Evolutionary conservation across 169 alveolate species (phyloP), one percentile per base, ranked within the genome.

Genomic region (Eimeria zaria): DNA sequence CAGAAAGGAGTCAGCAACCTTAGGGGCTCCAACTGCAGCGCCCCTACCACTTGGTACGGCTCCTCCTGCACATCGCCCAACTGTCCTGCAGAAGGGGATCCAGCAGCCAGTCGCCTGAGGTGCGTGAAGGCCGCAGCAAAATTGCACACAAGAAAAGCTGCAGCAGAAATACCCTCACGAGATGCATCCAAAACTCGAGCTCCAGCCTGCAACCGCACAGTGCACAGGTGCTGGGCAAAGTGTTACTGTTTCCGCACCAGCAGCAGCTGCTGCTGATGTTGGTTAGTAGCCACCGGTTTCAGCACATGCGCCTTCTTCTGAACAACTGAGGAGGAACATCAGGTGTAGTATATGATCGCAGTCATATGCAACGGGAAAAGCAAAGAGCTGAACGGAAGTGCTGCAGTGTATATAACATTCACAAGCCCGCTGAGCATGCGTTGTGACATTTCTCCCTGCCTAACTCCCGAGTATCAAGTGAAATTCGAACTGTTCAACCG

Each of bases 161-260:
- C 93, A 0, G 83, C 41, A 22, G 81, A 58, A 44, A 87, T 62
- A 11, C 81, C 83, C 71, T 87, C 93, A 8, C 93, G 69, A 12
- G 93, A 39, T 62, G 93, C 93, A 14, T 41, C 93, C 44, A 87
- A 27, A 14, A 87, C 93, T 27, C 93, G 81, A 27, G 93, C 93
- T 39, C 81, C 93, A 12, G 64, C 93, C 93, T 87, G 93, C 60
- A 64, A 36, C 30, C 53, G 41, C 76, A 84, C 58, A 0, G 9
- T 55, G 24, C 91, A 55, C 71, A 55, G 30, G 51, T 20, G n/a
- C 62, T 18, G 41, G 24, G 44, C 22, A 74, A 41, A 24, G 67
- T 33, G 76, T 22, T 27, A 9, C 36, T 12, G 48, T 55, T 48
- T n/a, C 58, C n/a, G 91, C 51, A 22, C 76, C 58, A 30, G 44